Evolutionary conservation across 805 yeast genomes (phyloP).

Genomic region (Middelhovenomyces tepae): DNA sequence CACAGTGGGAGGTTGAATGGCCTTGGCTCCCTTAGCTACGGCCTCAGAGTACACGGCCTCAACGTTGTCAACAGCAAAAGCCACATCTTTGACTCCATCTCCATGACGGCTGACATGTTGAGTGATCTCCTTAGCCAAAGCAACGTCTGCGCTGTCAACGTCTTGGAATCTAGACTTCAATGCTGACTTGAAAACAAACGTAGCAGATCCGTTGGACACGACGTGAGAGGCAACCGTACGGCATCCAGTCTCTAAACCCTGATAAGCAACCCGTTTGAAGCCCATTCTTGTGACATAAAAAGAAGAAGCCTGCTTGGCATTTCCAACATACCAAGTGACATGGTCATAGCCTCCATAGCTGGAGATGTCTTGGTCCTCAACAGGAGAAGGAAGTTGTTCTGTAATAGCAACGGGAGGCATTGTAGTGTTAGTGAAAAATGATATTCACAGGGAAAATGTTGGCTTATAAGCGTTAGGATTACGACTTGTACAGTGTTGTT

Average conservation of each 20-base stretch:
- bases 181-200: slow-evolving; percentile 39
- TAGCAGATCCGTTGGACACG: slow-evolving; percentile 45
- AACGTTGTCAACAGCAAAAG: slow-evolving; percentile 52
- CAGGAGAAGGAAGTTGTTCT: too few relatives aligned
- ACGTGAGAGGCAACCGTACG: slow-evolving; percentile 49
- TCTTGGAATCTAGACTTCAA: slow-evolving; percentile 18
- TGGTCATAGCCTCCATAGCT: slow-evolving; percentile 44
- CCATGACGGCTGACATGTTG: slow-evolving; percentile 50
- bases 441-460: too few relatives aligned
- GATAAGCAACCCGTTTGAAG: slow-evolving; percentile 51
- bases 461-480: too few relatives aligned
- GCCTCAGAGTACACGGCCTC: slow-evolving; percentile 40
- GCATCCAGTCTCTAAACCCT: slow-evolving; percentile 63
- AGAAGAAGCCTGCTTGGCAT: slow-evolving; percentile 55
- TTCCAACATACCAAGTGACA: slow-evolving; percentile 64
- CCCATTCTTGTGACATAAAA: slow-evolving; percentile 52
- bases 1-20: slow-evolving; percentile 23
- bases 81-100: slow-evolving; percentile 72
- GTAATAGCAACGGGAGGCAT: too few relatives aligned
- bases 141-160: slow-evolving; percentile 22
- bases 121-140: slow-evolving; percentile 31
- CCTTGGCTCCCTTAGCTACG: slow-evolving; percentile 42
- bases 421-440: too few relatives aligned
- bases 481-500: too few relatives aligned
- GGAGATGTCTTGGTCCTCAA: too few relatives aligned